These are phyloP conservation scores for Trametes cubensis DNA, from an alignment of 768 basidiomycete genomes.

Conservation along the genomic window DNA sequence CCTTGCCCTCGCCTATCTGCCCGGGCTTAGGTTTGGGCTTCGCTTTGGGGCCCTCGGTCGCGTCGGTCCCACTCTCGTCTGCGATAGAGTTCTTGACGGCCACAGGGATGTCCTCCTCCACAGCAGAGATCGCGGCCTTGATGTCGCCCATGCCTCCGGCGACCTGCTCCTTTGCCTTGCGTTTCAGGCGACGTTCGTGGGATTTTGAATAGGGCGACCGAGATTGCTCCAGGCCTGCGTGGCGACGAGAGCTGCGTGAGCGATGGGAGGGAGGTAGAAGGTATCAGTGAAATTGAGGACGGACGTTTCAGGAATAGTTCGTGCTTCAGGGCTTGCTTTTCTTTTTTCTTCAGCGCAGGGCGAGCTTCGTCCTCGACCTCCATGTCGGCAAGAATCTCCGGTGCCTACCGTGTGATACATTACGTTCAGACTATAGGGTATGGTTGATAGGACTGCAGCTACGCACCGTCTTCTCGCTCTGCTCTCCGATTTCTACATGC, in stretches of 20 bases:
- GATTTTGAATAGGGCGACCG: constrained; percentile 68
- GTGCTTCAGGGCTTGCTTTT: constrained; percentile 64
- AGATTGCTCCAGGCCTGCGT: constrained; percentile 51
- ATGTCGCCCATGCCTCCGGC: constrained; percentile 39
- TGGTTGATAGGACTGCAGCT: no score
- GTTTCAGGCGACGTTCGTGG: constrained; percentile 69
- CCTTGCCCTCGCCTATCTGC: constrained; percentile 70
- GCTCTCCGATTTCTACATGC: constrained; percentile 48
- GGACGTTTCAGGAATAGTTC: constrained; percentile 71
- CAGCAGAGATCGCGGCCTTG: constrained; percentile 54
- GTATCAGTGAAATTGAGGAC: constrained; percentile 10
- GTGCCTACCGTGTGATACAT: constrained; percentile 37
- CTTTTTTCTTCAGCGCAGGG: constrained; percentile 57
- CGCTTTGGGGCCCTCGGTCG: constrained; percentile 24
- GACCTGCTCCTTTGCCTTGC: constrained; percentile 54
- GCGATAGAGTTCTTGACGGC: constrained; percentile 25
- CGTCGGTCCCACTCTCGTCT: constrained; percentile 13
- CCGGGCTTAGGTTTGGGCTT: constrained; percentile 41
- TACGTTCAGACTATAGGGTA: no score
- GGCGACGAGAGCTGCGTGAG: neutral
- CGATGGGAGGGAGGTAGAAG: neutral
- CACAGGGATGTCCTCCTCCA: constrained; percentile 44
- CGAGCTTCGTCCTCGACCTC: constrained; percentile 30
- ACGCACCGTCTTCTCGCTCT: constrained; percentile 45
- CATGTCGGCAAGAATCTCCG: constrained; percentile 46